Conservation (phyloP, 768 basidiomycete species). For the Pilatotrama ljubarskyi region DNA sequence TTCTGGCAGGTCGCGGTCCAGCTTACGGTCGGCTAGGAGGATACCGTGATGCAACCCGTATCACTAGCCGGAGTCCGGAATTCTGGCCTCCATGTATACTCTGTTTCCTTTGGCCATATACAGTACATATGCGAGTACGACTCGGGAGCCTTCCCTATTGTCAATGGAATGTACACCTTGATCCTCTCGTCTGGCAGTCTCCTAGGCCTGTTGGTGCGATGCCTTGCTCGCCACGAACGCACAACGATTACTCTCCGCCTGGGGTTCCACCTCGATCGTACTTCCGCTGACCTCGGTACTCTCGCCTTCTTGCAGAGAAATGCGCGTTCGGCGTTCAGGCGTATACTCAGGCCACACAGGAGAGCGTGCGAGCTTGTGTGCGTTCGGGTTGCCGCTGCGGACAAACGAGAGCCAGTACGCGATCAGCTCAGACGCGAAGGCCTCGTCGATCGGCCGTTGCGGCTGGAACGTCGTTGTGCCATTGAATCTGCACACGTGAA, state of each 20-base stretch:
- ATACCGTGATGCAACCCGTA: no score
- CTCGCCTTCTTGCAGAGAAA: slow-evolving; percentile 46
- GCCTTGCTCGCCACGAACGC: slow-evolving; percentile 38
- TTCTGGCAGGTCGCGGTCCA: no score
- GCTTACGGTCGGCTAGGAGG: no score
- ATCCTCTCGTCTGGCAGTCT: slow-evolving; percentile 2
- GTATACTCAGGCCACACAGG: slow-evolving; percentile 50
- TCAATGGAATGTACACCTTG: neutral
- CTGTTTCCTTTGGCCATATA: no score
- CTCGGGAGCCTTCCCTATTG: no score
- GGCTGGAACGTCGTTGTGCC: slow-evolving; percentile 52
- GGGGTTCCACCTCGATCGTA: slow-evolving; percentile 41
- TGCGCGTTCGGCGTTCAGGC: slow-evolving; percentile 33
- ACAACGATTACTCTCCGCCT: slow-evolving; percentile 40
- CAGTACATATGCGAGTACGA: no score
- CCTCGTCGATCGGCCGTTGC: slow-evolving; percentile 45
- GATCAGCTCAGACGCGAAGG: slow-evolving; percentile 59
- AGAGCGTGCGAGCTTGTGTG: slow-evolving; percentile 50
- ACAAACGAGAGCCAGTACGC: slow-evolving; percentile 71
- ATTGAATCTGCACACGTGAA: slow-evolving; percentile 36
- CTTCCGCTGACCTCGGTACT: slow-evolving; percentile 40
- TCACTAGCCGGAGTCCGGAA: no score
- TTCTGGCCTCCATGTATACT: no score
- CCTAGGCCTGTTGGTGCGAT: slow-evolving; percentile 37
- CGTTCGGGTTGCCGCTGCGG: slow-evolving; percentile 55